These are phyloP conservation scores for Populus hybrid DNA, from an alignment of 441 rosid genomes.

Conservation along the genomic window DNA sequence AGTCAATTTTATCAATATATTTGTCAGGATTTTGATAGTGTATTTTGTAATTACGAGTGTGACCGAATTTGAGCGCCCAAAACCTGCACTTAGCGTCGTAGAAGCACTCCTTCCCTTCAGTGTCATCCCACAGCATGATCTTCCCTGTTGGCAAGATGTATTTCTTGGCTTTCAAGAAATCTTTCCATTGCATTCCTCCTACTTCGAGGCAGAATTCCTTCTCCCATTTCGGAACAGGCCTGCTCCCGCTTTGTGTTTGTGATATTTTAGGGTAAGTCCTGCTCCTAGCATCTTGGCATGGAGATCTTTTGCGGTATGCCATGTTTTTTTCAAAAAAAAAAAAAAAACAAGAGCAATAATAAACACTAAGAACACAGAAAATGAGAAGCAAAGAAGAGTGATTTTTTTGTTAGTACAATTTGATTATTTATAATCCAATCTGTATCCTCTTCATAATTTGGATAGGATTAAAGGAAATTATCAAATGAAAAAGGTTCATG, in stretches of 20 bases:
- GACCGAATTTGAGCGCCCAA: background rate
- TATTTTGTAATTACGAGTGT: background rate
- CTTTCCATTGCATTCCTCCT: background rate
- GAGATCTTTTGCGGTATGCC: background rate
- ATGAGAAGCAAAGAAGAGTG: background rate
- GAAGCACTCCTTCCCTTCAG: background rate
- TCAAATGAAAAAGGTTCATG: background rate
- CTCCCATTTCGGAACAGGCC: background rate
- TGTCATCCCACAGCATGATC: background rate
- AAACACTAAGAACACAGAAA: too few species aligned
- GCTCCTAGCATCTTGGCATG: background rate
- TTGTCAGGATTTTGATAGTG: background rate
- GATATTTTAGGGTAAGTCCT: background rate
- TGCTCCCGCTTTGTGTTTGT: background rate
- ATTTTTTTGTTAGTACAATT: too few species aligned
- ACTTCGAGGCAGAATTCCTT: background rate
- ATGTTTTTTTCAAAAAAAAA: too few species aligned
- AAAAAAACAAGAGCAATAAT: too few species aligned
- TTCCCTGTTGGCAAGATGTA: background rate
- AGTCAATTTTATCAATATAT: background rate
- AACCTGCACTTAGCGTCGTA: background rate
- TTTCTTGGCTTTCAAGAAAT: background rate
- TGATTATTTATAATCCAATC: background rate
- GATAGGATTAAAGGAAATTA: background rate
- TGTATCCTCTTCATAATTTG: background rate